Percentiles rank a stretch among this genome's conserved stretches.
phyloP scores from a whole-genome alignment of 192 early-diverging fungal genomes.

The Lobulomyces angularis region DNA sequence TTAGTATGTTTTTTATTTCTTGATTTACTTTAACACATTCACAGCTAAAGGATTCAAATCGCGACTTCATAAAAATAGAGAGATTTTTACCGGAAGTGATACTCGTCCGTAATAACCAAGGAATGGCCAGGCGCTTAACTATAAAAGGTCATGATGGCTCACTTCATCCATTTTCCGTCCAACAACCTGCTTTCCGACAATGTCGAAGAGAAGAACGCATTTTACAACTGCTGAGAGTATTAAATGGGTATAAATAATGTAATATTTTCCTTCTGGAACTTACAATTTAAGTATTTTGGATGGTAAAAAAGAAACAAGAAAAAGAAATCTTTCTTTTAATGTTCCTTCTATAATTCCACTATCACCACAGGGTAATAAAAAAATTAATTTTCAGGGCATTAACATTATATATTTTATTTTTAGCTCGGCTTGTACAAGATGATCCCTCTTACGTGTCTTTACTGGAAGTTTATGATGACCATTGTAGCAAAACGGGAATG shows the following conservation, averaged over 20 bases:
- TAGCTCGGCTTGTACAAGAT: constrained; percentile 87
- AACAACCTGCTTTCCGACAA: constrained; percentile 81
- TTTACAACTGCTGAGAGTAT: constrained; percentile 83
- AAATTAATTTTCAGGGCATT: no score
- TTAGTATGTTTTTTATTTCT: constrained; percentile 30
- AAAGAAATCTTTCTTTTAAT: constrained; percentile 67
- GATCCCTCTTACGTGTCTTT: constrained; percentile 78
- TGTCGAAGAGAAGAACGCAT: constrained; percentile 91
- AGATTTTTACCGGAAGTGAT: constrained; percentile 88
- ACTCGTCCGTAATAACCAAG: constrained; percentile 59
- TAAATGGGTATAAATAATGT: constrained; percentile 47
- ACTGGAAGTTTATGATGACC: constrained; percentile 86
- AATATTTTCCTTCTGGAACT: not conserved
- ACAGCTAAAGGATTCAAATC: constrained; percentile 54
- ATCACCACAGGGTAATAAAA: constrained; percentile 76
- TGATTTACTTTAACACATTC: constrained; percentile 9
- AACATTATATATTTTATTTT: no score
- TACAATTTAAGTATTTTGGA: constrained; percentile 52
- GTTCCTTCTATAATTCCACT: constrained; percentile 86
- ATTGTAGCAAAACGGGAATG: constrained; percentile 59
- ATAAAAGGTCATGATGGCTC: constrained; percentile 88
- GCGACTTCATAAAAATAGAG: constrained; percentile 90
- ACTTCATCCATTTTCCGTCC: constrained; percentile 81
- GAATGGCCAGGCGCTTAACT: constrained; percentile 63
- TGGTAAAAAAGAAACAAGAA: constrained; percentile 66